phyloP scores from a whole-genome alignment of 345 rosid species.

The Noccaea bulbosa region DNA sequence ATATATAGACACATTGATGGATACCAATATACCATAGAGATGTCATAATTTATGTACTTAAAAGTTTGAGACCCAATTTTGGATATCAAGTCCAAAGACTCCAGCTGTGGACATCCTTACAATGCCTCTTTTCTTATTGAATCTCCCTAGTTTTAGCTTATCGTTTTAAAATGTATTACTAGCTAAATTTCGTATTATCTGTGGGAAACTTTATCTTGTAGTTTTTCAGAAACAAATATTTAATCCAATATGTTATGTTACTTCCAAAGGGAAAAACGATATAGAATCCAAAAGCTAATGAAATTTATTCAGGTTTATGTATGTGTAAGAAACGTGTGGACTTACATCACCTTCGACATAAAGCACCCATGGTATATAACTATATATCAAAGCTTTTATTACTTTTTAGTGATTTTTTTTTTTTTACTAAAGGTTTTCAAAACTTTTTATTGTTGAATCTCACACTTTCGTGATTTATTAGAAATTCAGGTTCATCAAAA shows the following conservation, averaged over 20 bases:
- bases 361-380: neutral
- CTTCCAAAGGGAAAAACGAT: neutral
- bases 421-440: no score
- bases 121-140: slow-evolving; percentile 8
- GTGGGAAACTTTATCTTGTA: no score
- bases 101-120: slow-evolving; percentile 38
- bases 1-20: slow-evolving; percentile 19
- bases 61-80: slow-evolving; percentile 36
- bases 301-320: neutral
- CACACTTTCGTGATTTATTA: neutral
- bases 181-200: no score
- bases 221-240: no score
- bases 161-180: no score
- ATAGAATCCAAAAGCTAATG: neutral
- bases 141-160: neutral
- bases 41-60: slow-evolving; percentile 21
- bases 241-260: neutral
- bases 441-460: neutral
- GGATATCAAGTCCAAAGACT: slow-evolving; percentile 37
- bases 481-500: neutral
- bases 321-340: slow-evolving; percentile 24
- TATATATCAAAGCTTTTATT: slow-evolving; percentile 3
- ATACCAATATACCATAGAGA: slow-evolving; percentile 23
- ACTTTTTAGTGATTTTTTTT: neutral
- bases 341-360: slow-evolving; percentile 14